Evolutionary conservation across 192 early-diverging fungal genomes (phyloP), one percentile per base, ranked within the genome.

Genomic region (Coemansia sp.): DNA sequence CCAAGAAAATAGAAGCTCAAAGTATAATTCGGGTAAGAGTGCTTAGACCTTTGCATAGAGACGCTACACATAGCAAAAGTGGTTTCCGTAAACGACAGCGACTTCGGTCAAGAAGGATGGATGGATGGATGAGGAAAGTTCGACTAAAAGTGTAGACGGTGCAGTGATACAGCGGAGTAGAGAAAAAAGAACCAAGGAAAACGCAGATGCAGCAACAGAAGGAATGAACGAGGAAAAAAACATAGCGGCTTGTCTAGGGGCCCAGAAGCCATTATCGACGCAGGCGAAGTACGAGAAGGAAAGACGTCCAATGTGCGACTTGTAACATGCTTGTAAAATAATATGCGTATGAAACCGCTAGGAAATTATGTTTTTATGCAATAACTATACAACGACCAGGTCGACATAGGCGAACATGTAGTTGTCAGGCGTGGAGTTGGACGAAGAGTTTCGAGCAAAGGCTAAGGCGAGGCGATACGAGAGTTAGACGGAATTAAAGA

Each of bases 161-260:
- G 39, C 7, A 63, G 18, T 9, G 43, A 47, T 62, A 46, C 21
- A 11, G 22, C 10, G 43, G n/a, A 47, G 45, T 47, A 19, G 41
- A 37, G 55, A 57, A 8, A 48, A 48, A 12, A 48, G 13, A 48
- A 48, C 13, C 46, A 48, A 48, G 61, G 16, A 46, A 22, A 19
- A 65, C 15, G 21, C 26, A 55, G 21, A 42, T 45, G 62, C 45
- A 63, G 63, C 37, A 65, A 49, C 48, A 12, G 37, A n/a, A 39
- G 11, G 9, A 52, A 65, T 5, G 18, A 41, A 8, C 10, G 36
- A 21, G 18, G 12, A 48, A n/a, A 48, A 48, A 49, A 49, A 49
- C 47, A 49, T 18, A 49, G 16, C 47, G n/a, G 16, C 16, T 15
- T 49, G 19, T 19, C 13, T 18, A 18, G 47, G 19, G 1, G 47